These are phyloP conservation scores for Tillandsia fasciculata DNA, from an alignment of 176 grass and related monocot species.

Conservation along the genomic window DNA sequence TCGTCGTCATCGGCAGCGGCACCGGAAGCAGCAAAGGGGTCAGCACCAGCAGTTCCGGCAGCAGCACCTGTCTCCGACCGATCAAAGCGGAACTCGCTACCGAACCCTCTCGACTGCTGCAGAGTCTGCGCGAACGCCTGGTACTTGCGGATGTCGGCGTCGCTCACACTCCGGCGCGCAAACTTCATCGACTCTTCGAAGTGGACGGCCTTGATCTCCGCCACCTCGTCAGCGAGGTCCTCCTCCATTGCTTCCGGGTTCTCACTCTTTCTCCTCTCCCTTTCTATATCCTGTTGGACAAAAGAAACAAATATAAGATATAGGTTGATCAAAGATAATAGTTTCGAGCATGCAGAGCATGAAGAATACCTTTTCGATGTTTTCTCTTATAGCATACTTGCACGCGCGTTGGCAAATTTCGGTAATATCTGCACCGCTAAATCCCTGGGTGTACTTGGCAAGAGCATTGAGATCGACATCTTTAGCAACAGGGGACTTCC, in stretches of 20 bases:
- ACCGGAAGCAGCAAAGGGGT: constrained; percentile 9
- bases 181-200: constrained; percentile 65
- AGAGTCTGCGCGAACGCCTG: constrained; percentile 55
- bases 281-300: constrained; percentile 31
- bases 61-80: constrained; percentile 12
- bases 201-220: constrained; percentile 41
- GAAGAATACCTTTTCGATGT: constrained; percentile 42
- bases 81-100: constrained; percentile 45
- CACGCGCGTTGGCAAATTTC: constrained; percentile 56
- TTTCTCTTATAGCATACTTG: constrained; percentile 51
- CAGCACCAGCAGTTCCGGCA: not conserved
- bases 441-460: constrained; percentile 39
- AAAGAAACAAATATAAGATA: not conserved
- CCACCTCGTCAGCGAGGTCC: constrained; percentile 18
- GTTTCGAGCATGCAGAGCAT: not conserved
- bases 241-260: constrained; percentile 28
- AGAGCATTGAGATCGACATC: constrained; percentile 37
- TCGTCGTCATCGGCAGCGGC: constrained; percentile 35
- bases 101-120: constrained; percentile 58
- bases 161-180: constrained; percentile 39
- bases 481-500: constrained; percentile 35
- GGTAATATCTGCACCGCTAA: constrained; percentile 56
- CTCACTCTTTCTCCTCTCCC: constrained; percentile 20
- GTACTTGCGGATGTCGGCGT: constrained; percentile 49
- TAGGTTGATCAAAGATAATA: too few relatives aligned